A percentile compares a stretch with the other conserved stretches of the same genome.
Evolutionary conservation across 495 filamentous ascomycete species (phyloP).

Genomic region (Gamarada debralockiae): DNA sequence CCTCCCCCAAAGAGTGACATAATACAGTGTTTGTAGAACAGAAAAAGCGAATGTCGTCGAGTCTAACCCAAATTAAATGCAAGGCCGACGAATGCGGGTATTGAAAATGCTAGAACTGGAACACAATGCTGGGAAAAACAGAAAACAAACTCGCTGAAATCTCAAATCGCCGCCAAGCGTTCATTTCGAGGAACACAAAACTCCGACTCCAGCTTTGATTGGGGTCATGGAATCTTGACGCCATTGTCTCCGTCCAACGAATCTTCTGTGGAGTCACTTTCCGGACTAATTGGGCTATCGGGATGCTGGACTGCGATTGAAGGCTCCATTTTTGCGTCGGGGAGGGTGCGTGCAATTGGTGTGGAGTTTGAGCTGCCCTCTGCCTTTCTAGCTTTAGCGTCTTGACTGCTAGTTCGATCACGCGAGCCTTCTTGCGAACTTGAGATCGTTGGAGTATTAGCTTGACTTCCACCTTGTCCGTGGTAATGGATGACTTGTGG

Average conservation of each 20-base stretch:
- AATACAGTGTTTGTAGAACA: constrained; percentile 7
- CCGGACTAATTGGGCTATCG: constrained; percentile 21
- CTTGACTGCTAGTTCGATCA: constrained; percentile 19
- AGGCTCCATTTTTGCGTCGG: constrained; percentile 20
- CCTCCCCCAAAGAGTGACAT: constrained; percentile 8
- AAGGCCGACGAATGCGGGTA: constrained; percentile 12
- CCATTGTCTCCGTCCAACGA: constrained; percentile 10
- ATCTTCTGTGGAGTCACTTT: constrained; percentile 22
- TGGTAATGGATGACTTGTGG: constrained; percentile 62
- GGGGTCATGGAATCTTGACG: constrained; percentile 1
- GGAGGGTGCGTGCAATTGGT: constrained; percentile 19
- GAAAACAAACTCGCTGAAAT: not conserved
- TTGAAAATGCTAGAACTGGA: constrained; percentile 12
- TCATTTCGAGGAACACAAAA: not conserved
- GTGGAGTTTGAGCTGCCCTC: constrained; percentile 18
- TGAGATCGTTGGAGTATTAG: constrained; percentile 50
- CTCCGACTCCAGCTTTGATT: not conserved
- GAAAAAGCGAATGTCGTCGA: constrained; percentile 2
- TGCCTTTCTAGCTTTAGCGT: constrained; percentile 14
- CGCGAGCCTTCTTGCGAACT: constrained; percentile 18
- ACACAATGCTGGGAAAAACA: too few relatives aligned
- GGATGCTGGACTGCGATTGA: constrained; percentile 14
- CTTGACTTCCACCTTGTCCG: constrained; percentile 56
- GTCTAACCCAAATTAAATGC: not conserved
- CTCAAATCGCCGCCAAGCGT: not conserved